phyloP scores from a whole-genome alignment of 1,284 basidiomycete species.

The Ustilago hordei region DNA sequence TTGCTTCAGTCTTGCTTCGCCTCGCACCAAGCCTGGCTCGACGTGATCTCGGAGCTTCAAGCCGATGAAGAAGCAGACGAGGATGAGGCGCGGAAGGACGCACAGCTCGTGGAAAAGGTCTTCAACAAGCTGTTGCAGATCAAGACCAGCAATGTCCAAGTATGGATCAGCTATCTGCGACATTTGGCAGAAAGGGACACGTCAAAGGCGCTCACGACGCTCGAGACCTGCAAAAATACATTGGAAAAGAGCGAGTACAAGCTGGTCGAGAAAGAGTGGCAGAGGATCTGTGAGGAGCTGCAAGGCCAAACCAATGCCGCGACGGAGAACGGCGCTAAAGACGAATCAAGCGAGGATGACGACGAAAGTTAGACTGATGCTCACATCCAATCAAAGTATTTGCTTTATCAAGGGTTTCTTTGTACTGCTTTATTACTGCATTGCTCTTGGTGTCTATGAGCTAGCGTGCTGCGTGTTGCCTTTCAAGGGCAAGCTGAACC shows the following conservation, averaged over 20 bases:
- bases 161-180: constrained; percentile 31
- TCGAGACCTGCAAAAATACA: constrained; percentile 18
- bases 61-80: background rate
- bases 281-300: constrained; percentile 32
- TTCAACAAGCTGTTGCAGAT: constrained; percentile 33
- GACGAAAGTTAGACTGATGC: background rate
- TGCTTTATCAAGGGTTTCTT: background rate
- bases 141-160: constrained; percentile 25
- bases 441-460: background rate
- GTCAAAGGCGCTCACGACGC: constrained; percentile 21
- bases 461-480: background rate
- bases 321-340: background rate
- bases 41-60: constrained; percentile 16
- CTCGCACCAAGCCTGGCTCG: constrained; percentile 30
- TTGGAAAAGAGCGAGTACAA: constrained; percentile 33
- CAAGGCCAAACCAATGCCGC: background rate
- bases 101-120: constrained; percentile 22
- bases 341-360: background rate
- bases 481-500: background rate
- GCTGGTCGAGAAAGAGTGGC: constrained; percentile 39
- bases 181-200: constrained; percentile 25
- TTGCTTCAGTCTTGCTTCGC: constrained; percentile 34
- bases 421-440: background rate
- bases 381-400: background rate
- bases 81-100: constrained; percentile 5